Percentiles rank a stretch among this genome's conserved stretches.
These are phyloP conservation scores for Magnolia sinica DNA, from an alignment of 164 flowering plant genomes.

Conservation along the genomic window DNA sequence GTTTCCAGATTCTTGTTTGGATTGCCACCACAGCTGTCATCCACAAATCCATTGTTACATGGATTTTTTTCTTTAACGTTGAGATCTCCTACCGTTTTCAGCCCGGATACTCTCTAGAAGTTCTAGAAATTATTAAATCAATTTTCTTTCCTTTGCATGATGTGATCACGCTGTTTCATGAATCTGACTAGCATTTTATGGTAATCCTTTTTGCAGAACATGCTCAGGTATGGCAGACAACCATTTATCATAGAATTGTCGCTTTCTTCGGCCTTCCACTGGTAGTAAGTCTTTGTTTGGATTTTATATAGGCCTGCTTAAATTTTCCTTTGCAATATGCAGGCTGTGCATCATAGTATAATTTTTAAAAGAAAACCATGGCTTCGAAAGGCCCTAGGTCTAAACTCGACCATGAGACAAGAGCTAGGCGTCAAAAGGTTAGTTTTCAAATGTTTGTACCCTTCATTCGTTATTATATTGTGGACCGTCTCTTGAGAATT, in stretches of 20 bases:
- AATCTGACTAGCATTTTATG: neutral
- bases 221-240: neutral
- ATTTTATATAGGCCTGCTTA: neutral
- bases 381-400: constrained; percentile 90
- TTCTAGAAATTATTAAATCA: neutral
- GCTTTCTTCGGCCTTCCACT: neutral
- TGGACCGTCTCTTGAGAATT: neutral
- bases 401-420: constrained; percentile 81
- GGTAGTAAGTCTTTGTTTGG: neutral
- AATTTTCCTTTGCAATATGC: neutral
- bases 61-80: too few species aligned
- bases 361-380: constrained; percentile 37
- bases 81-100: too few species aligned
- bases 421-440: constrained; percentile 89
- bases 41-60: too few species aligned
- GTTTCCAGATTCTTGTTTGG: too few species aligned
- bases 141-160: neutral
- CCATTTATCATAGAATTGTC: neutral
- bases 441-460: constrained; percentile 10
- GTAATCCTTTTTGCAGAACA: neutral
- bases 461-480: neutral
- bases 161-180: neutral
- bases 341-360: constrained; percentile 22
- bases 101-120: neutral
- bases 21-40: too few species aligned